Evolutionary conservation across 176 grass and related monocot species (phyloP).

Genomic region (Chloris gayana): DNA sequence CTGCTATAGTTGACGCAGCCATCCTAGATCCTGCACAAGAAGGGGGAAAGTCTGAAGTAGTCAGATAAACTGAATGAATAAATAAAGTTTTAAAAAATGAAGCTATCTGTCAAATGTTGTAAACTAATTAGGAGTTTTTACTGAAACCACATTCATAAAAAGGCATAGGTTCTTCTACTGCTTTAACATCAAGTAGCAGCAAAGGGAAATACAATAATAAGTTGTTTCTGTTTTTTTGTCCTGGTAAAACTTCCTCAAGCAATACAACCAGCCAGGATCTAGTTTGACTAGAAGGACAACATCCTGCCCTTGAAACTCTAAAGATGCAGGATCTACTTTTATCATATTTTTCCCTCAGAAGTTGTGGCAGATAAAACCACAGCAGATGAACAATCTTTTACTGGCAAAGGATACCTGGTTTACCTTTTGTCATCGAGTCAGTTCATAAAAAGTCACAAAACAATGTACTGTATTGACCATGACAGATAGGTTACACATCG

Average conservation of each 20-base stretch:
- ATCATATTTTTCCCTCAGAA: neutral
- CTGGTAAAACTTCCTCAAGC: too few species aligned
- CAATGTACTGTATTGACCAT: neutral
- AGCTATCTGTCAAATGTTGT: neutral
- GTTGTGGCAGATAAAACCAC: neutral
- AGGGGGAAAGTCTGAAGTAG: neutral
- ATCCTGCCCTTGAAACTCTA: neutral
- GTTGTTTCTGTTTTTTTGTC: too few species aligned
- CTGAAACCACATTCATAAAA: neutral
- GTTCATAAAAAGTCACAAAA: neutral
- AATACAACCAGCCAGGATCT: too few species aligned
- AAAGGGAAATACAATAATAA: neutral
- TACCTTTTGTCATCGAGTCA: neutral
- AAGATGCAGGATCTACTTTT: neutral
- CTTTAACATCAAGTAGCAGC: neutral
- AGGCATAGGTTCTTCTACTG: neutral
- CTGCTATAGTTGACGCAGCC: fast-evolving
- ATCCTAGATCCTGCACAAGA: neutral
- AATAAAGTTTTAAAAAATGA: neutral
- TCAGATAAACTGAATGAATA: neutral
- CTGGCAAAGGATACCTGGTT: neutral
- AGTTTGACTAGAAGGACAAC: conserved; percentile 10
- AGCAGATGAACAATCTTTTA: neutral
- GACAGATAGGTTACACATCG: conserved; percentile 16
- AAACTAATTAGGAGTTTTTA: neutral